Base-by-base conservation (phyloP, 805 yeast species). In the Ogataea paradorogensis region DNA sequence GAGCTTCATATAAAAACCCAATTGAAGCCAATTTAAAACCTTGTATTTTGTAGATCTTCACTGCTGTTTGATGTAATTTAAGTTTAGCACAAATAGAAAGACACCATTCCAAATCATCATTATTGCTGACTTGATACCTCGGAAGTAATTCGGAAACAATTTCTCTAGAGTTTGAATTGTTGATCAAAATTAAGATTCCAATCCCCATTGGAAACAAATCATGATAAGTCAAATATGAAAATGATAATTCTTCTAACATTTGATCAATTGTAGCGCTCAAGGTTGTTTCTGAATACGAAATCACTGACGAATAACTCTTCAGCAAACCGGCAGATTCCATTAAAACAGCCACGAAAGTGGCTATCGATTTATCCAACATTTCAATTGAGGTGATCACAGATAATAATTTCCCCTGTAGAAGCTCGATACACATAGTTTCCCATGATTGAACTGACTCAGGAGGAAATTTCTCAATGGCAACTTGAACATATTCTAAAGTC, bases 81-180 rank as follows among this genome's bases (percentile, higher is more conserved):
- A 84, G 67, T 50, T 80, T 73, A 9, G 89, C 84, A 63, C 91
- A 83, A 5, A 84, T 67, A 2, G 86, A 75, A 36, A 84, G 63
- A 31, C 82, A 74, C 91, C 91, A 84, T 58, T 84, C 93, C 45
- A 82, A 69, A 55, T 84, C 95, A 56, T 84, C 90, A 53, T 80
- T 82, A 7, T 81, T 80, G 38, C 71, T 63, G 52, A 79, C 80
- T 30, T 79, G 69, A 54, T 68, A 84, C 15, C 70, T 71, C 5
- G 87, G 86, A 25, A 84, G 61, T 33, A 76, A 69, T 43, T 77
- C 80, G 4, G 77, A 70, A 25, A 84, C 69, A 1, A 76, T 70
- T 10, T 62, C 61, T 37, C 68, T 56, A 2, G 76, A 59, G 15
- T 63, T 63, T 9, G 66, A 55, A n/a, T 73, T 70, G 14, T 71